Percentiles rank a stretch among this genome's conserved stretches.
Conservation (phyloP, 148 eudicot genomes). For the Agrostemma githago region DNA sequence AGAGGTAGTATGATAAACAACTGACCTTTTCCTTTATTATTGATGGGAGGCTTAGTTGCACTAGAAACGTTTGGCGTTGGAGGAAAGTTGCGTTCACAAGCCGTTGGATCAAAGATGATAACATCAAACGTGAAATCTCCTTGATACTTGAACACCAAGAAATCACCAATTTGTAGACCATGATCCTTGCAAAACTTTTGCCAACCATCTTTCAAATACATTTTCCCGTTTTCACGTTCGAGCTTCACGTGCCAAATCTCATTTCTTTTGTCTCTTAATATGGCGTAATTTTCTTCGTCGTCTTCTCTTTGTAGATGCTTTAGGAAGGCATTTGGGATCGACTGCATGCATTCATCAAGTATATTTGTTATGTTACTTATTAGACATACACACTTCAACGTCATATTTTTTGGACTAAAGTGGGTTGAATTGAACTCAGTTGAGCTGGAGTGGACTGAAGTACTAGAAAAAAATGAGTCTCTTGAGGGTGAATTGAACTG, state of each 20-base stretch:
- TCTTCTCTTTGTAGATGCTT: constrained; percentile 5
- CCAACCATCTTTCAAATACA: constrained; percentile 11
- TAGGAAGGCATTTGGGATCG: constrained; percentile 7
- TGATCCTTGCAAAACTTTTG: constrained; percentile 1
- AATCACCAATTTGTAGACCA: not conserved
- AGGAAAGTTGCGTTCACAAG: not conserved
- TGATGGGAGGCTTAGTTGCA: not conserved
- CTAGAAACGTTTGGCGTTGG: not conserved
- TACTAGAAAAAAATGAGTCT: no score
- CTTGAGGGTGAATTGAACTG: no score
- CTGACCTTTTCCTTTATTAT: not conserved
- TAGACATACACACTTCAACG: no score
- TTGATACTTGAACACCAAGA: constrained; percentile 1
- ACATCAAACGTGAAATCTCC: not conserved
- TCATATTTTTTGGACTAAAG: no score
- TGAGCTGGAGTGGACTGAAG: no score
- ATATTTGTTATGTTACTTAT: no score
- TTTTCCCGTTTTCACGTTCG: not conserved
- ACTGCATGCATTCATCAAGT: not conserved
- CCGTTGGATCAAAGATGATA: constrained; percentile 1
- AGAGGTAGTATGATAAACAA: no score
- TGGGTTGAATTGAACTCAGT: no score
- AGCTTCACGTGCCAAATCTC: not conserved
- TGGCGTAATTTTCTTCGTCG: not conserved
- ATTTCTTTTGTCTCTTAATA: not conserved